Percentiles rank a stretch among this genome's conserved stretches.
Evolutionary conservation across 306 rosid genomes (phyloP).

Genomic region (Cicer pinnatifidum): DNA sequence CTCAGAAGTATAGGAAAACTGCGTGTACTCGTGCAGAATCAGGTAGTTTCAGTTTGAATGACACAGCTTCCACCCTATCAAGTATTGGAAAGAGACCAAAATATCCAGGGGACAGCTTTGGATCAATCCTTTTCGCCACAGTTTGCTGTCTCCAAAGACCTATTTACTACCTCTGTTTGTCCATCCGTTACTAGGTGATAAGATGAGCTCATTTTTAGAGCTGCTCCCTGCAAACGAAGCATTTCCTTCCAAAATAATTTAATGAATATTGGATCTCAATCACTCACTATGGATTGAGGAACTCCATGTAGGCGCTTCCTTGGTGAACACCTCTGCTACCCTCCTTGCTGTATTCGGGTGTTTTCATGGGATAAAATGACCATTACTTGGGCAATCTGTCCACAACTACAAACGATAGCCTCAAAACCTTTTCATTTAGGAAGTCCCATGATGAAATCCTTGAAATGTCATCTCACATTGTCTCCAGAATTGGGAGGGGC

Average conservation of each 20-base stretch:
- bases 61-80: background rate
- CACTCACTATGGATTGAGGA: background rate
- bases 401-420: background rate
- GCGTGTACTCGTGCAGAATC: background rate
- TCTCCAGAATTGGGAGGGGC: background rate
- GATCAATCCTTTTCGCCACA: too few species aligned
- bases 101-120: too few species aligned
- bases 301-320: background rate
- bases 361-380: background rate
- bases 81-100: too few species aligned
- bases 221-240: background rate
- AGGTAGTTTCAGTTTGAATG: background rate
- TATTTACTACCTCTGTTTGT: background rate
- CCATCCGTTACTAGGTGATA: background rate
- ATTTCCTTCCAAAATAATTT: background rate
- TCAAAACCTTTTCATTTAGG: background rate
- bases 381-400: background rate
- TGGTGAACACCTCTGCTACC: background rate
- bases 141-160: background rate
- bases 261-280: background rate
- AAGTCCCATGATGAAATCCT: background rate
- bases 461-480: background rate
- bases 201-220: background rate
- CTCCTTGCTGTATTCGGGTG: background rate
- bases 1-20: background rate